Evolutionary conservation across 371 early-diverging fungal genomes (phyloP).

Genomic region (Parasitella parasitica): DNA sequence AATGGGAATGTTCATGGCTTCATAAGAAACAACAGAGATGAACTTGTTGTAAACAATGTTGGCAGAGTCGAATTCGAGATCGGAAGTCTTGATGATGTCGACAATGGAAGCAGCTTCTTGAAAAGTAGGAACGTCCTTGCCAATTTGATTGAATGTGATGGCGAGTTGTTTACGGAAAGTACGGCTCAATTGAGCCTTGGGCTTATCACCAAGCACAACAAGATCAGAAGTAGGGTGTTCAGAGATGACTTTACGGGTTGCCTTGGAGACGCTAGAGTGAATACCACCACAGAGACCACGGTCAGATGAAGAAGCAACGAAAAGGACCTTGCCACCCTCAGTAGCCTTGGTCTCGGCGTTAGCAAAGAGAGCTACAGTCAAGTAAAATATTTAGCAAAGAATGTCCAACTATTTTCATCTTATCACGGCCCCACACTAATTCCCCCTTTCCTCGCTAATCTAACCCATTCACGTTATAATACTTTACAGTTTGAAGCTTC

Average conservation of each 20-base stretch:
- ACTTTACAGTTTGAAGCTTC: slow-evolving; percentile 66
- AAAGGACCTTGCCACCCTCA: slow-evolving; percentile 60
- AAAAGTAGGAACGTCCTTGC: slow-evolving; percentile 89
- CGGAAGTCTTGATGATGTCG: slow-evolving; percentile 71
- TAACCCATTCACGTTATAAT: neutral
- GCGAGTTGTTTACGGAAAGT: slow-evolving; percentile 70
- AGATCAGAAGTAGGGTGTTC: slow-evolving; percentile 55
- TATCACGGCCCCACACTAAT: too few relatives aligned
- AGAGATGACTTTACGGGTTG: slow-evolving; percentile 67
- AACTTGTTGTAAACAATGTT: slow-evolving; percentile 93
- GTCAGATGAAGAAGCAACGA: slow-evolving; percentile 92
- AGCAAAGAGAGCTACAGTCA: slow-evolving; percentile 69
- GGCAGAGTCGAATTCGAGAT: slow-evolving; percentile 70
- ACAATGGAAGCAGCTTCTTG: slow-evolving; percentile 85
- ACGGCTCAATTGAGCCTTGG: slow-evolving; percentile 88
- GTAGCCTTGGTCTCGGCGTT: slow-evolving; percentile 73
- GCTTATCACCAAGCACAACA: slow-evolving; percentile 92
- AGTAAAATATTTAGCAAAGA: too few relatives aligned
- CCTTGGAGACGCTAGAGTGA: slow-evolving; percentile 94
- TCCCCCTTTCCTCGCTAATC: neutral
- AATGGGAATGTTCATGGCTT: slow-evolving; percentile 68
- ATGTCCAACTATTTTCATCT: neutral
- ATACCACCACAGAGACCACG: slow-evolving; percentile 99
- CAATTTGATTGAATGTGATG: slow-evolving; percentile 88
- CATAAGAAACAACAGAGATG: slow-evolving; percentile 92